Percentiles rank a stretch among this genome's conserved stretches.
Conservation (phyloP, 2,329 filamentous ascomycete genomes). For the Calcarisporium arbuscula region DNA sequence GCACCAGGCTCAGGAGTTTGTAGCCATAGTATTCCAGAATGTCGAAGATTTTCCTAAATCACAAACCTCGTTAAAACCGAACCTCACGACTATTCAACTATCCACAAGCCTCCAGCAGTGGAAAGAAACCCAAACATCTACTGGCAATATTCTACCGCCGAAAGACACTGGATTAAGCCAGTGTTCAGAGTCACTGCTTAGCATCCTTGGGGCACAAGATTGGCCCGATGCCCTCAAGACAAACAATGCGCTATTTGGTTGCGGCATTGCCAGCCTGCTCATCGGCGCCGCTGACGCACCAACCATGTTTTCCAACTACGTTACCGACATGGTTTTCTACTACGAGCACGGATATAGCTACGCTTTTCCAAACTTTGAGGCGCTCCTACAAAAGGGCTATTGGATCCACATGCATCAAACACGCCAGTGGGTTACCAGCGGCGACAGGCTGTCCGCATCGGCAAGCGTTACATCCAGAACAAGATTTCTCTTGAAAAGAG, state of each 20-base stretch:
- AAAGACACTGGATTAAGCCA: slow-evolving; percentile 11
- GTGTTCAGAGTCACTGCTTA: slow-evolving; percentile 8
- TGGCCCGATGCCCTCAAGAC: slow-evolving; percentile 13
- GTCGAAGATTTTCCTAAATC: slow-evolving; percentile 4
- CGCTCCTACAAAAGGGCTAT: slow-evolving; percentile 10
- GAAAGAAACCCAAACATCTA: slow-evolving; percentile 12
- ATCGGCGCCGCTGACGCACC: slow-evolving; percentile 12
- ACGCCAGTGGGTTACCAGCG: slow-evolving; percentile 12
- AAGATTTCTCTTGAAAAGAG: slow-evolving; percentile 12
- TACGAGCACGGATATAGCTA: slow-evolving; percentile 17
- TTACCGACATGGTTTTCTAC: slow-evolving; percentile 17
- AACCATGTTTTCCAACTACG: slow-evolving; percentile 17
- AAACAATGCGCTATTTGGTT: slow-evolving; percentile 15
- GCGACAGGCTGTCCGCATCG: slow-evolving; percentile 10
- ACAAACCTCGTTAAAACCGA: neutral
- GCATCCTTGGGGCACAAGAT: slow-evolving; percentile 8
- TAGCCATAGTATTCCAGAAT: slow-evolving; percentile 10
- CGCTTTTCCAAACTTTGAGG: slow-evolving; percentile 12
- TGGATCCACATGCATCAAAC: slow-evolving; percentile 10
- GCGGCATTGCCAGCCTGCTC: slow-evolving; percentile 12
- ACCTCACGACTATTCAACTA: slow-evolving; percentile 7
- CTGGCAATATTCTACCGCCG: slow-evolving; percentile 13
- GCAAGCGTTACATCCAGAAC: slow-evolving; percentile 12
- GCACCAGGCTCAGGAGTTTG: slow-evolving; percentile 7
- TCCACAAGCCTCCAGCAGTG: slow-evolving; percentile 13